phyloP scores from a whole-genome alignment of 2,329 filamentous ascomycete genomes.

The Sclerotinia borealis region DNA sequence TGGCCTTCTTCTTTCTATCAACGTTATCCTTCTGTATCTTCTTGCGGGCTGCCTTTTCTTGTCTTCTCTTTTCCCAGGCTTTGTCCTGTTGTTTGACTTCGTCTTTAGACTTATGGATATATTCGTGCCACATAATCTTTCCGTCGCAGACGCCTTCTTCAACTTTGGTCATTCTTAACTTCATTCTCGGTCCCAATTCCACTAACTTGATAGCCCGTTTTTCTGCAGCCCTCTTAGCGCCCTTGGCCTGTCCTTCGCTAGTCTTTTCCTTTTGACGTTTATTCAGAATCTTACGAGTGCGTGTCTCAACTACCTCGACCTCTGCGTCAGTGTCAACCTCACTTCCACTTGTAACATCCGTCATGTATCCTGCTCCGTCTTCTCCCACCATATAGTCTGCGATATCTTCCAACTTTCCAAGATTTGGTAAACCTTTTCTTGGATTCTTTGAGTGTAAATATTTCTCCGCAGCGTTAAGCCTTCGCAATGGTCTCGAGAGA shows the following conservation, averaged over 20 bases:
- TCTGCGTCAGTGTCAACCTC: conserved; percentile 93
- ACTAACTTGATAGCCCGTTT: conserved; percentile 85
- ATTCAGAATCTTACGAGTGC: conserved; percentile 55
- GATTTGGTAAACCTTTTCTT: conserved; percentile 72
- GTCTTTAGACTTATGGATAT: conserved; percentile 73
- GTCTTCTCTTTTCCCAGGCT: conserved; percentile 70
- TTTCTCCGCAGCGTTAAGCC: conserved; percentile 81
- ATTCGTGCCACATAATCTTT: conserved; percentile 97
- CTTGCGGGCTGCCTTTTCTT: conserved; percentile 76
- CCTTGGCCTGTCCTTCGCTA: conserved; percentile 40
- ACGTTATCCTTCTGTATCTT: conserved; percentile 85
- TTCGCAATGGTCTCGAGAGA: conserved; percentile 74
- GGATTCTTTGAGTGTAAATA: conserved; percentile 47
- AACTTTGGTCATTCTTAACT: conserved; percentile 84
- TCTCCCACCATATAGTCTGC: conserved; percentile 91
- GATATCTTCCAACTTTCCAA: conserved; percentile 87
- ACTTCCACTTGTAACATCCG: conserved; percentile 77
- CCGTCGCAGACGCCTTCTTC: conserved; percentile 89
- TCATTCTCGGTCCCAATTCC: conserved; percentile 87
- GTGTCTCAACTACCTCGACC: conserved; percentile 71
- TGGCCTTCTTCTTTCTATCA: conserved; percentile 69
- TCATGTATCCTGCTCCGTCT: conserved; percentile 74
- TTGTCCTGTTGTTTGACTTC: conserved; percentile 76
- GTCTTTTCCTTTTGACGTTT: conserved; percentile 37
- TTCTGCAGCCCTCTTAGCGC: conserved; percentile 42